Conservation (phyloP, 768 basidiomycete species). For the Kwoniella sp. region DNA sequence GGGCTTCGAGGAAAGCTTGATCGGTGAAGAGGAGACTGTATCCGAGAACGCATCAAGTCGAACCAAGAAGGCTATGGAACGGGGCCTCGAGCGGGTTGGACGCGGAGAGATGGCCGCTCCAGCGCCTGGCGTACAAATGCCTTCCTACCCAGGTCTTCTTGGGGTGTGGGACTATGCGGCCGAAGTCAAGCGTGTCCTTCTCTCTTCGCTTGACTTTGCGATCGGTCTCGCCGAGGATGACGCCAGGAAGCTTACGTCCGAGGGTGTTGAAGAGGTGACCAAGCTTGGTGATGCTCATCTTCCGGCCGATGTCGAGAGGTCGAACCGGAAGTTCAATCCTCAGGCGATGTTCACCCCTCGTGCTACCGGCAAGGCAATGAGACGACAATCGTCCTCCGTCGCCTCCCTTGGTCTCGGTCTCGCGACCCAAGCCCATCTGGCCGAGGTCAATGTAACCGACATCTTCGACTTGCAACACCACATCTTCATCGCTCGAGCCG, state of each 20-base stretch:
- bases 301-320: conserved; percentile 72
- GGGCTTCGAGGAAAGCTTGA: conserved; percentile 74
- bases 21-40: conserved; percentile 74
- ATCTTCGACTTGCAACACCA: conserved; percentile 83
- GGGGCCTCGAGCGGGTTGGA: conserved; percentile 76
- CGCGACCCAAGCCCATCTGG: conserved; percentile 72
- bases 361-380: conserved; percentile 84
- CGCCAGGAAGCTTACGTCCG: conserved; percentile 68
- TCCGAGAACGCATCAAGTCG: conserved; percentile 62
- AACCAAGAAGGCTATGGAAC: conserved; percentile 65
- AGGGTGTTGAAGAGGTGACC: conserved; percentile 69
- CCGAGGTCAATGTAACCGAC: conserved; percentile 78
- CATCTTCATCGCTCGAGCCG: conserved; percentile 61
- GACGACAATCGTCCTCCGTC: conserved; percentile 62
- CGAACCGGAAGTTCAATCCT: conserved; percentile 85
- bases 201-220: conserved; percentile 78
- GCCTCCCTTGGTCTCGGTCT: conserved; percentile 83
- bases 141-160: conserved; percentile 79
- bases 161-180: conserved; percentile 82
- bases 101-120: conserved; percentile 67
- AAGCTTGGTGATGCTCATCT: conserved; percentile 76
- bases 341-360: conserved; percentile 87
- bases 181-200: conserved; percentile 74
- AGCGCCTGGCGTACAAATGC: conserved; percentile 59
- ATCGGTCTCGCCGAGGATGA: conserved; percentile 81